These are phyloP conservation scores for Tephrocybe sp. DNA, from an alignment of 768 basidiomycete species.

Conservation along the genomic window DNA sequence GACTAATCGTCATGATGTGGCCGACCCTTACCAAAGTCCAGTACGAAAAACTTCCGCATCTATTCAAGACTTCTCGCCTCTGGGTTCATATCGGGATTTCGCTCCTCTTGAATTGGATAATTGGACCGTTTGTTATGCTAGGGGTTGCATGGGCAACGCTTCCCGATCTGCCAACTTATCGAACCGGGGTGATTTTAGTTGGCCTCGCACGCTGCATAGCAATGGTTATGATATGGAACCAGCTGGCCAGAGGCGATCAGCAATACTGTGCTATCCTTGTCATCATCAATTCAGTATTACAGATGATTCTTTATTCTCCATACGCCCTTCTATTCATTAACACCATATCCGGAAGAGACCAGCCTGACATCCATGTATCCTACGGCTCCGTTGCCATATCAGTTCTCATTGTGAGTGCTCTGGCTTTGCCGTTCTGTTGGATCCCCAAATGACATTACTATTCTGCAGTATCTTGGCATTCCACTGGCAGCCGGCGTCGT, in stretches of 20 bases:
- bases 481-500: constrained; percentile 69
- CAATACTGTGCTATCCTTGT: constrained; percentile 82
- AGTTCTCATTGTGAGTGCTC: constrained; percentile 63
- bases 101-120: constrained; percentile 74
- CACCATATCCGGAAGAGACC: constrained; percentile 51
- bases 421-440: background rate
- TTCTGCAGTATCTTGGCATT: constrained; percentile 73
- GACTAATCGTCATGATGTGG: constrained; percentile 89
- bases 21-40: constrained; percentile 76
- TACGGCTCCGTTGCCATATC: constrained; percentile 65
- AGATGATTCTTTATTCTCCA: constrained; percentile 77
- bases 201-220: constrained; percentile 74
- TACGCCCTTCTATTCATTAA: constrained; percentile 75
- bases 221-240: constrained; percentile 84
- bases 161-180: constrained; percentile 73
- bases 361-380: constrained; percentile 41
- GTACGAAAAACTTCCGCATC: constrained; percentile 64
- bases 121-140: constrained; percentile 84
- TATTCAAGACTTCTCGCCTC: constrained; percentile 52
- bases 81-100: constrained; percentile 74
- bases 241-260: constrained; percentile 64
- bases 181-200: constrained; percentile 81
- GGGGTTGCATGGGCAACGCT: constrained; percentile 83
- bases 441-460: background rate
- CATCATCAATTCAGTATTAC: constrained; percentile 76